phyloP scores from a whole-genome alignment of 768 basidiomycete species.

The Leccinum rimulosum region DNA sequence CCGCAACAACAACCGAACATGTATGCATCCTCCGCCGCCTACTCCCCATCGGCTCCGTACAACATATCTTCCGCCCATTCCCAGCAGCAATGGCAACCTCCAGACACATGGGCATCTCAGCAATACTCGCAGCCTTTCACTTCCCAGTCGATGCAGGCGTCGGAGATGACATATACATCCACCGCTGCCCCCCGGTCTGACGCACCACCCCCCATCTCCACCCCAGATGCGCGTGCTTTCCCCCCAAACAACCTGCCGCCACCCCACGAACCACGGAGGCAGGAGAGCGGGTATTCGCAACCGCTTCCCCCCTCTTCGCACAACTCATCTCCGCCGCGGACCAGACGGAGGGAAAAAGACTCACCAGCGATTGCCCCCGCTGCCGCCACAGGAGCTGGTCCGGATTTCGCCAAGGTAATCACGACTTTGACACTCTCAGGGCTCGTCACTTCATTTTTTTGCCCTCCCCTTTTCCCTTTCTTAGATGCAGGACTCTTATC shows the following conservation, averaged over 20 bases:
- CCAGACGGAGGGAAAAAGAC: slow-evolving; percentile 38
- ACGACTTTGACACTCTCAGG: not conserved
- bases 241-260: slow-evolving; percentile 22
- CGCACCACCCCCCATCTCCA: slow-evolving; percentile 25
- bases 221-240: slow-evolving; percentile 33
- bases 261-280: slow-evolving; percentile 33
- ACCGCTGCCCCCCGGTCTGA: slow-evolving; percentile 10
- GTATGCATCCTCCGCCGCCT: slow-evolving; percentile 29
- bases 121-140: slow-evolving; percentile 31
- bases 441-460: slow-evolving; percentile 5
- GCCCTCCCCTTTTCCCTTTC: not conserved
- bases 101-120: slow-evolving; percentile 39
- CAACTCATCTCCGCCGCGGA: slow-evolving; percentile 32
- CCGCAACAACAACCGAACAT: slow-evolving; percentile 28
- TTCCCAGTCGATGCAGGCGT: slow-evolving; percentile 31
- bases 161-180: slow-evolving; percentile 35
- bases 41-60: slow-evolving; percentile 28
- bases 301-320: slow-evolving; percentile 26
- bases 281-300: slow-evolving; percentile 33
- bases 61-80: slow-evolving; percentile 29
- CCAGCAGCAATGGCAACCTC: slow-evolving; percentile 37
- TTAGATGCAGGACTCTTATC: slow-evolving; percentile 46
- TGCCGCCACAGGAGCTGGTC: slow-evolving; percentile 25
- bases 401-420: slow-evolving; percentile 45
- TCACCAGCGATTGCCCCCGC: slow-evolving; percentile 26